Evolutionary conservation across 1,139 yeast genomes (phyloP), one percentile per base, ranked within the genome.

Genomic region (Kodamaea sp.): DNA sequence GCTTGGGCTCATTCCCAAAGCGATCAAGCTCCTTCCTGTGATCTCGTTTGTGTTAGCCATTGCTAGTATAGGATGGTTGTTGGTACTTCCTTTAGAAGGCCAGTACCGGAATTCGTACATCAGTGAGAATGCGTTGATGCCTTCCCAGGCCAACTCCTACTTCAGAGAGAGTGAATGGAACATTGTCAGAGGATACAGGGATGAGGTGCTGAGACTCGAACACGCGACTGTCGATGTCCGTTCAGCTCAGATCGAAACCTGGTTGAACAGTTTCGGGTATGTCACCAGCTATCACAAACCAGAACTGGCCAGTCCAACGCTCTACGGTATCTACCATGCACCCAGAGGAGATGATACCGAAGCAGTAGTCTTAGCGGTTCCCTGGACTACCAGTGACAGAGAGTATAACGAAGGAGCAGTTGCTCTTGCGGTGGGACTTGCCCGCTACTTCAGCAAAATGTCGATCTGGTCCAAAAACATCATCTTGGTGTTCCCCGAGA

Each of bases 301-400:
- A 42, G 48, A 47, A 13, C 48, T 48, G 23, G 37, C 48, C 14
- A 48, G 51, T 14, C 66, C 66, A 32, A 83, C 88, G 12, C 66
- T 88, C 24, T 92, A 90, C 55, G 96, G 89, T 1, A 77, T 90
- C 11, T 72, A 87, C 62, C 96, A 88, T 54, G 95, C 96, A 0
- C 95, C 97, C 2, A 67, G 96, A 45, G 97, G 97, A 15, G 97
- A 92, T 51, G 95, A 92, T 42, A 89, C 97, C 1, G 98, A 94
- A 57, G 89, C 97, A 0, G 84, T 94, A 79, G 95, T 90, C 3
- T 59, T 94, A 29, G 85, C 83, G 7, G 89, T 94, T 5, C 97
- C 98, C 0, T 92, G 96, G 94, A 59, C 53, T 31, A 75, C 78
- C 5, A 57, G 71, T 1, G 86, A 82, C 44, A 62, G 71, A 20